Conservation (phyloP, 768 basidiomycete genomes). For the Boletellus ananiceps region DNA sequence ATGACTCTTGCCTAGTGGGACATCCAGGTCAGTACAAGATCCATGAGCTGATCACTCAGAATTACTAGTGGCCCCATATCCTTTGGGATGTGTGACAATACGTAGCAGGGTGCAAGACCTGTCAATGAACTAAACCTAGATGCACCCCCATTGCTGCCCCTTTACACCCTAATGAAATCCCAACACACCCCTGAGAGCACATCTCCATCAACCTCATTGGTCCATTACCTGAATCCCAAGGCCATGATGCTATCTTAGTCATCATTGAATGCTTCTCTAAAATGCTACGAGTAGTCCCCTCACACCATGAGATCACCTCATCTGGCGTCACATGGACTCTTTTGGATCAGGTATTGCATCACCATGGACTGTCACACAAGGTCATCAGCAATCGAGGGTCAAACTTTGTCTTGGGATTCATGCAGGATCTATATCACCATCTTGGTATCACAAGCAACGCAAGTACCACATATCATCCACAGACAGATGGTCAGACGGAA, state of each 20-base stretch:
- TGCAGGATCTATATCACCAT: slow-evolving; percentile 21
- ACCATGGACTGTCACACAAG: slow-evolving; percentile 24
- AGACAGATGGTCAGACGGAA: slow-evolving; percentile 45
- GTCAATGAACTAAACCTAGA: too few relatives aligned
- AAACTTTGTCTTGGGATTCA: slow-evolving; percentile 32
- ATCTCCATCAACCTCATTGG: too few relatives aligned
- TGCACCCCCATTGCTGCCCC: too few relatives aligned
- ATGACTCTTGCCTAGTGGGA: slow-evolving; percentile 23
- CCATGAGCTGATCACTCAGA: slow-evolving; percentile 12
- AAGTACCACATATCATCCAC: slow-evolving; percentile 41
- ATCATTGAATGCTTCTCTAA: slow-evolving; percentile 13
- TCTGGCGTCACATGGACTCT: slow-evolving; percentile 17
- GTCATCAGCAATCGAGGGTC: slow-evolving; percentile 29
- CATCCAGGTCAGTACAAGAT: slow-evolving; percentile 28
- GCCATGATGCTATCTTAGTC: too few relatives aligned
- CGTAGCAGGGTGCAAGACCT: too few relatives aligned
- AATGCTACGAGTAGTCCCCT: slow-evolving; percentile 15
- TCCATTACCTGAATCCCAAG: too few relatives aligned
- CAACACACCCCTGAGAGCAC: too few relatives aligned
- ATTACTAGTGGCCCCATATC: too few relatives aligned
- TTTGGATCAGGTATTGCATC: slow-evolving; percentile 21
- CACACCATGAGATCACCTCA: slow-evolving; percentile 14
- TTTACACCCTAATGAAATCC: too few relatives aligned
- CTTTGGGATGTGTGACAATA: too few relatives aligned
- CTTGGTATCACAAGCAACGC: slow-evolving; percentile 33